Base-by-base conservation (phyloP, 2,329 filamentous ascomycete genomes). In the Pyrenophora tritici-repentis region DNA sequence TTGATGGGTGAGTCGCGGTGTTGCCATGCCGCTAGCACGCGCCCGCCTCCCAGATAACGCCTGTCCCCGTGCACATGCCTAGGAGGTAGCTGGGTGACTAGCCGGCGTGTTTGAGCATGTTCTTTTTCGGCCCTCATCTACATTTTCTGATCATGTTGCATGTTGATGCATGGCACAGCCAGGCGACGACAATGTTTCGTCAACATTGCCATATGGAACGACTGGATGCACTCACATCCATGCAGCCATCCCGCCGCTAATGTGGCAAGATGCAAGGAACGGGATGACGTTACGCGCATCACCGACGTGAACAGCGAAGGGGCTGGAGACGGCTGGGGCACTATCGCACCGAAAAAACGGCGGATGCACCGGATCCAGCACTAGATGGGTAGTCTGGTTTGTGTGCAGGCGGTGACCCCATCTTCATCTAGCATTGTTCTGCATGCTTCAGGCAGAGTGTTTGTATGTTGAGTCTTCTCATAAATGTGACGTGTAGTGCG, bases 21-120 rank as follows among this genome's bases (percentile, higher is more conserved):
- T 64, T 63, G 61, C 60, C 49, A 64, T 63, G 59, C 60, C 63
- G 59, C 59, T 61, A 55, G 45, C 55, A 61, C 52, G 57, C 58
- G 45, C 59, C 35, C 22, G 4, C 6, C 17, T 33, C 45, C 26
- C 26, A 1, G 59, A 62, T 63, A 64, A 66, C 58, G 58, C 59
- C 61, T 60, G 55, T 60, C 56, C 57, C 59, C 63, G 58, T 58
- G 58, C 54, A 52, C 51, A 24, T 26, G 41, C 37, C 32, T 42
- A 41, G 43, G 18, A 41, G 43, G 18, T 38, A 39, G 24, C 36
- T 38, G 47, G 38, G 17, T 42, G 42, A 53, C 14, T 22, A 34
- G 22, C 18, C 35, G 34, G 34, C 31, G 29, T 31, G 36, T 16
- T 36, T 32, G 37, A 47, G 37, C 37, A 22, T 31, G 24, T 20